A percentile compares a stretch with the other conserved stretches of the same genome.
phyloP scores from a whole-genome alignment of 2,329 filamentous ascomycete species.

The Cordyceps fumosorosea region DNA sequence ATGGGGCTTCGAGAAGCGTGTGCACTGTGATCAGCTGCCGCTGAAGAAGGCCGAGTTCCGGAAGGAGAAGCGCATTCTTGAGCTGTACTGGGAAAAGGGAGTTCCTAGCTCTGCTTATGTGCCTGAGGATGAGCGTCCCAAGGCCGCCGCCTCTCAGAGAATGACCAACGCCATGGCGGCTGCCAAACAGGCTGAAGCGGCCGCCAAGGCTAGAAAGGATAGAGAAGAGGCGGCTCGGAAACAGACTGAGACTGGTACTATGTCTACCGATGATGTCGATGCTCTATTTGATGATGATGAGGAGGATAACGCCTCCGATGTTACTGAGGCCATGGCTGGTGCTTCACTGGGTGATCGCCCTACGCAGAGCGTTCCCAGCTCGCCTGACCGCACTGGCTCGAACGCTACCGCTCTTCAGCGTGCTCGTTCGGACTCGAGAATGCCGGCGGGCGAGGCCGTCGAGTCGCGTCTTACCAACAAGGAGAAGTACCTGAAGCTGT shows the following conservation, averaged over 20 bases:
- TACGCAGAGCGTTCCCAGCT: conserved; percentile 91
- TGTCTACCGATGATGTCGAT: conserved; percentile 87
- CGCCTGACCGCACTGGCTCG: conserved; percentile 70
- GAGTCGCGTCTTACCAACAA: conserved; percentile 83
- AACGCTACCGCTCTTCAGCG: conserved; percentile 67
- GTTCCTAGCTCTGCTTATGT: conserved; percentile 94
- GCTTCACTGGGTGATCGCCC: conserved; percentile 84
- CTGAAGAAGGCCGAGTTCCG: conserved; percentile 99
- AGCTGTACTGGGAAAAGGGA: conserved; percentile 99
- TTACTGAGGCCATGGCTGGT: conserved; percentile 86
- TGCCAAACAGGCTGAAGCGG: conserved; percentile 73
- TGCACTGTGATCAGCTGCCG: conserved; percentile 96
- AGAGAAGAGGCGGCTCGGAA: conserved; percentile 86
- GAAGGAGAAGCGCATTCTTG: conserved; percentile 88
- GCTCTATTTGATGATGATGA: conserved; percentile 87
- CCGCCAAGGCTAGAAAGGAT: conserved; percentile 74
- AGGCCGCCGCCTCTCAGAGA: conserved; percentile 67
- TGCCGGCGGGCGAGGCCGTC: conserved; percentile 65
- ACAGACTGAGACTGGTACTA: conserved; percentile 90
- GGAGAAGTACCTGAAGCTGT: conserved; percentile 90
- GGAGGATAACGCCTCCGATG: conserved; percentile 78
- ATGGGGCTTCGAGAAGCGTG: conserved; percentile 98
- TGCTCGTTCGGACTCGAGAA: conserved; percentile 90
- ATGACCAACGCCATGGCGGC: conserved; percentile 69
- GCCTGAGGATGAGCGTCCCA: conserved; percentile 92